Conservation (phyloP, 78 protist genomes). For the Emiliania huxleyi region DNA sequence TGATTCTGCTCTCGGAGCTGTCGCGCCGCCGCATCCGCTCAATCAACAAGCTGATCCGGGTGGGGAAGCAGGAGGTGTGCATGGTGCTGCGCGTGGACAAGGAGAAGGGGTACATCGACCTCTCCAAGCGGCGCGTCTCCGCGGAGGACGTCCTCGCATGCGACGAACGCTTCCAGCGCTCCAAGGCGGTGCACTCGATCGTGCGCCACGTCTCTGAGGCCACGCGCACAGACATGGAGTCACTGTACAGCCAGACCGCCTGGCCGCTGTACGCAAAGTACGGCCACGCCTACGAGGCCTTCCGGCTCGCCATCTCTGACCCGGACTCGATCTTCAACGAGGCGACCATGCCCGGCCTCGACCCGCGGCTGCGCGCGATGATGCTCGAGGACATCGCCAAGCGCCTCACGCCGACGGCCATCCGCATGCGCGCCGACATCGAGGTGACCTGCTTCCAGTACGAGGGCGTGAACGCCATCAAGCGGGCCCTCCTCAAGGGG, state of each 20-base stretch:
- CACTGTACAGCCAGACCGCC: constrained; percentile 50
- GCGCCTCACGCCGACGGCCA: constrained; percentile 84
- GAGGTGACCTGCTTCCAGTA: constrained; percentile 88
- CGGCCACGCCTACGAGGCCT: constrained; percentile 93
- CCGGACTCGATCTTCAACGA: constrained; percentile 48
- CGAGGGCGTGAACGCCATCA: constrained; percentile 95
- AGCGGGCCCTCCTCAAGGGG: constrained; percentile 80
- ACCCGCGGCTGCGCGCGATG: constrained; percentile 7
- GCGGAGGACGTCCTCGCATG: constrained; percentile 80
- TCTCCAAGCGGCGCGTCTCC: constrained; percentile 91
- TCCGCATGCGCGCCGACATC: constrained; percentile 73
- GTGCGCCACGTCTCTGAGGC: constrained; percentile 83
- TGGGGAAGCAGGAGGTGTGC: constrained; percentile 85
- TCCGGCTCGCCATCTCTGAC: constrained; percentile 59
- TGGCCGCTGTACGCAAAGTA: constrained; percentile 85
- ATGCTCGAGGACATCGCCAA: constrained; percentile 70
- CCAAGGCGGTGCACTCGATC: constrained; percentile 81
- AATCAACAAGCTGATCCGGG: constrained; percentile 85
- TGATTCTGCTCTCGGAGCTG: constrained; percentile 94
- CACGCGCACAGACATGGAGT: constrained; percentile 48
- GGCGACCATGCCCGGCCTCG: not conserved
- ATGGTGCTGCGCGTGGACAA: constrained; percentile 96
- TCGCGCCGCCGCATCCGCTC: constrained; percentile 95
- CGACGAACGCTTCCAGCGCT: constrained; percentile 85
- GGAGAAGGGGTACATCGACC: constrained; percentile 97